Base-by-base conservation (phyloP, 805 yeast species). In the Lipomyces anomalus region DNA sequence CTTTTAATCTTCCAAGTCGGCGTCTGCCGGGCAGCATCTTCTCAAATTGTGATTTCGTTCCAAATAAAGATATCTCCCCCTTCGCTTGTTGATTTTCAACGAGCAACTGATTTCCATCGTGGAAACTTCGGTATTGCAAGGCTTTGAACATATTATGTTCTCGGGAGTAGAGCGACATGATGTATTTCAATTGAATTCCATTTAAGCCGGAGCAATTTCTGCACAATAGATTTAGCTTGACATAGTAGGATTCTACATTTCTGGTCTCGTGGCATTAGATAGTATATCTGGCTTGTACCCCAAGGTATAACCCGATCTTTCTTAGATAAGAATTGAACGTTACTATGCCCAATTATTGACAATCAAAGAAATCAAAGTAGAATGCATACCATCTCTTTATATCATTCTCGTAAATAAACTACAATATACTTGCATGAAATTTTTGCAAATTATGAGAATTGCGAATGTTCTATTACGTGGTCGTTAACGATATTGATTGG, bases 161-260 rank as follows among this genome's bases (percentile, higher is more conserved):
- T 3, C 9, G 22, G 28, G 6, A 35, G 24, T 21, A 48, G 54
- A 51, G 47, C 48, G 38, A 50, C 51, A 50, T n/a, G n/a, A 29
- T 36, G 17, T 13, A 28, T 28, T 28, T 29, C 29, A 33, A 5
- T 16, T 24, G 56, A 49, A 56, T 55, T 57, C 60, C 60, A 56
- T 57, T 52, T 56, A 56, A 56, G 60, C 60, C 60, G 60, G 60
- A 56, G 60, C 60, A 60, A 43, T 48, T 50, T 55, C 35, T 36
- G 21, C 16, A 28, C 20, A 30, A 39, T 56, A 48, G 55, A 43
- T 50, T 44, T 42, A 45, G 61, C 55, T 56, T 56, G 60, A 56
- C 60, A 42, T 57, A 57, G 60, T 30, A 38, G 60, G 42, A 52
- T 57, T 43, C 43, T 22, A 57, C 61, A 57, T 50, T 26, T n/a